Base-by-base conservation (phyloP, 2,329 filamentous ascomycete genomes). In the Colletotrichum viniferum region DNA sequence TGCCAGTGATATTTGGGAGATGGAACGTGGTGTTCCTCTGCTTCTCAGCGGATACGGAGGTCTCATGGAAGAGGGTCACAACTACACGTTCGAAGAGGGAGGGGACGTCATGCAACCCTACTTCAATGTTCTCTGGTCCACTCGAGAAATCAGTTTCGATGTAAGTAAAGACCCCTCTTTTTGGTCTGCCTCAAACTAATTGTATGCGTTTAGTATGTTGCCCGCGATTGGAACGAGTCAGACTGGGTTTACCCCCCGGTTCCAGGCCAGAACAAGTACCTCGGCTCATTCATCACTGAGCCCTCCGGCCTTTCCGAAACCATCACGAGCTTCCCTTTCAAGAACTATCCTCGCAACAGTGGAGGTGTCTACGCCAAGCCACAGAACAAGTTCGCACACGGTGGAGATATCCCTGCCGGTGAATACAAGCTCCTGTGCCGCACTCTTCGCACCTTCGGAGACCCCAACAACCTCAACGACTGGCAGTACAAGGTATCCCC, bases 361-460 rank as follows among this genome's bases (percentile, higher is more conserved):
- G 30, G 36, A 30, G 32, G 30, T 56, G 62, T 67, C 32, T 64
- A 65, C 21, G 60, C 55, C 18, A 18, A 32, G 32, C 52, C 68
- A 24, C 52, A 64, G 73, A 30, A 52, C 62, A 28, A 67, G 28
- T 63, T 78, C 10, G 64, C 76, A 38, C 58, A 78, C 56, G 75
- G 75, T 5, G 63, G 36, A 9, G 48, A 69, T 10, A 76, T 80
- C 38, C 66, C 74, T 3, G 38, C 18, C 7, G 79, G 79, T 52
- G 71, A 78, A 28, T 80, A 79, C 71, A 66, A 30, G 32, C 70
- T 77, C 30, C 73, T 79, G 7, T 71, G 66, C 8, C 77, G 77
- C 7, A 65, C 72, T 7, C 73, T 80, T 52, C 77, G 77, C 14
- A 79, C 75, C 1, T 80, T 71, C 55, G 78, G 78, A n/a, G 77